Percentiles rank a stretch among this genome's conserved stretches.
phyloP scores from a whole-genome alignment of 73 alveolate genomes.

The Stentor roeselii region DNA sequence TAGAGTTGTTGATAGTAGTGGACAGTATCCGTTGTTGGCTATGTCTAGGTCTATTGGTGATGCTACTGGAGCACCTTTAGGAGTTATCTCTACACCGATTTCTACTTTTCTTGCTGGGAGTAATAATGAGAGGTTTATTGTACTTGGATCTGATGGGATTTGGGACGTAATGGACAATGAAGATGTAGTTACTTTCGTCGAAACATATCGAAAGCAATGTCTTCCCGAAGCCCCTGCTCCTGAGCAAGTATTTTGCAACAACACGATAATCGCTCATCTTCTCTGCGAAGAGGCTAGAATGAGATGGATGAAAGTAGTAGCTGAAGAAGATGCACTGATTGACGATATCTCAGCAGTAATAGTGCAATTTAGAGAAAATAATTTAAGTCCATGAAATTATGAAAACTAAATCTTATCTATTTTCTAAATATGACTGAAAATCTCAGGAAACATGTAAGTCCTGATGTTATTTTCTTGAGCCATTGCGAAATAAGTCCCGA shows the following conservation, averaged over 20 bases:
- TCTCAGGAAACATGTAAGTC: neutral
- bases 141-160: conserved; percentile 41
- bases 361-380: neutral
- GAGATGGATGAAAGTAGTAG: neutral
- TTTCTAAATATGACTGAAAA: neutral
- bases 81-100: neutral
- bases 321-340: neutral
- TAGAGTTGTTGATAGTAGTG: conserved; percentile 1
- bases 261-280: neutral
- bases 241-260: neutral
- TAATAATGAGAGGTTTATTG: neutral
- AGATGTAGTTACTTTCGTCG: neutral
- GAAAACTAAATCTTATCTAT: neutral
- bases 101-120: neutral
- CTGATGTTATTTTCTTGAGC: neutral
- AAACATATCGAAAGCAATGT: neutral
- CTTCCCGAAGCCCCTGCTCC: neutral
- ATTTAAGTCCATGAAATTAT: neutral
- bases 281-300: neutral
- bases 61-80: neutral
- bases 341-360: neutral
- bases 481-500: neutral
- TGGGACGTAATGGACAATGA: conserved; percentile 37
- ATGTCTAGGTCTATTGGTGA: neutral
- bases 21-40: neutral